Evolutionary conservation across 257 asterid species (phyloP).

Genomic region (Petrea volubilis): DNA sequence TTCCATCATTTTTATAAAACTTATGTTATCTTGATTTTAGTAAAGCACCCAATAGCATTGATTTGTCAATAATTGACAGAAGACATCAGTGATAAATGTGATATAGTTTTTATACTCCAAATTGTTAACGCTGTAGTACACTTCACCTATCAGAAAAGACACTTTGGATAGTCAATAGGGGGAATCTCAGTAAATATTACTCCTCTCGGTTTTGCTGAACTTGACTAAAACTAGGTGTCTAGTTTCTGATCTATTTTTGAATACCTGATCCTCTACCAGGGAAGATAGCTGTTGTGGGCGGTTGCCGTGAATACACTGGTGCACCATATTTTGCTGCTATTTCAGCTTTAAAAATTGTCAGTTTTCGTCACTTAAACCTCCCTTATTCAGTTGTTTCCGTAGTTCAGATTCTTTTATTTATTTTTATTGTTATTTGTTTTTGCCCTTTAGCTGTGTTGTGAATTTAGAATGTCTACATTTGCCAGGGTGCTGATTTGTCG

Average conservation of each 20-base stretch:
- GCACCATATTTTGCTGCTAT: constrained; percentile 98
- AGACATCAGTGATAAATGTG: neutral
- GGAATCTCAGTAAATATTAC: neutral
- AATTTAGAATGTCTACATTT: constrained; percentile 22
- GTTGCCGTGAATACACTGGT: constrained; percentile 99
- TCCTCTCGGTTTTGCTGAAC: neutral
- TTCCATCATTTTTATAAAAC: neutral
- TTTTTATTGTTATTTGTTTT: neutral
- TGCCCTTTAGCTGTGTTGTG: neutral
- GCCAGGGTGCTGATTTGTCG: constrained; percentile 96
- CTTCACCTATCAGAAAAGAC: neutral
- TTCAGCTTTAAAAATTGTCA: constrained; percentile 92
- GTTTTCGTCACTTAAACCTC: constrained; percentile 35
- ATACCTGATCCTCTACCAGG: constrained; percentile 54
- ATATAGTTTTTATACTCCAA: neutral
- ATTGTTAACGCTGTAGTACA: neutral
- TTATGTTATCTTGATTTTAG: neutral
- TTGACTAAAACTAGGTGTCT: neutral
- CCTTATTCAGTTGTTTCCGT: neutral
- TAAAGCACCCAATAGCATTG: neutral
- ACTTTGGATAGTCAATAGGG: neutral
- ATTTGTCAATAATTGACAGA: neutral
- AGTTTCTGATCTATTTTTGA: constrained; percentile 11
- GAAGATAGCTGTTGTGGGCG: constrained; percentile 95
- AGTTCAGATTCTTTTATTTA: neutral